Evolutionary conservation across 2,329 filamentous ascomycete species (phyloP).

Genomic region (Aspergillus vadensis): DNA sequence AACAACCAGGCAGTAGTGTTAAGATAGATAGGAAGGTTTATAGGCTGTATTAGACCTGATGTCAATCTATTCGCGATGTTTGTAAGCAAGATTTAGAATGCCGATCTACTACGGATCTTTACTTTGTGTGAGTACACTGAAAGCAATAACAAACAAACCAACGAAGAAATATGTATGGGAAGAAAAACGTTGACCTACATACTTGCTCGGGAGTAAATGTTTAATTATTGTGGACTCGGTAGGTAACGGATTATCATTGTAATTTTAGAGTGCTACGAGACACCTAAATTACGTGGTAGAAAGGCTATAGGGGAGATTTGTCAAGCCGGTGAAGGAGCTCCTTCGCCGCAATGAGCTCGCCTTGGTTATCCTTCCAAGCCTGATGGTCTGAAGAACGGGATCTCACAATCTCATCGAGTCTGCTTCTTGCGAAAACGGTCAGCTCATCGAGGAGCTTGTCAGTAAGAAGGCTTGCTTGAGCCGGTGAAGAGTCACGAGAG

Average conservation of each 20-base stretch:
- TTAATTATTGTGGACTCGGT: no score
- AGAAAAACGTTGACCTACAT: no score
- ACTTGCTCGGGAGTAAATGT: no score
- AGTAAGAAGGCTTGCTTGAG: slow-evolving; percentile 17
- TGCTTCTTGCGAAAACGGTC: slow-evolving; percentile 39
- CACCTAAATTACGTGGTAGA: neutral
- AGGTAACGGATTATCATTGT: no score
- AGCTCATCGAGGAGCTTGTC: slow-evolving; percentile 35
- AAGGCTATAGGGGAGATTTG: neutral
- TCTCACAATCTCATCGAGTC: slow-evolving; percentile 41
- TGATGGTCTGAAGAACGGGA: slow-evolving; percentile 32
- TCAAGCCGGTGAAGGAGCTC: slow-evolving; percentile 38
- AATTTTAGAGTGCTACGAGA: no score
- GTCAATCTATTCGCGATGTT: neutral
- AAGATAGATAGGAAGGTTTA: neutral
- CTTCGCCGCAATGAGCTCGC: slow-evolving; percentile 46
- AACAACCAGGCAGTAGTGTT: neutral
- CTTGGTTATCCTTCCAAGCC: slow-evolving; percentile 36
- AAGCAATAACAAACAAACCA: neutral
- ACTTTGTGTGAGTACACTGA: neutral
- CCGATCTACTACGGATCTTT: neutral
- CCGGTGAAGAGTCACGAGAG: slow-evolving; percentile 11
- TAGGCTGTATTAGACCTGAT: neutral
- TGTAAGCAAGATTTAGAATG: neutral
- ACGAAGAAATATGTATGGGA: no score